These are phyloP conservation scores for Saccharomyces paradoxus DNA, from an alignment of 805 yeast genomes.

Conservation along the genomic window DNA sequence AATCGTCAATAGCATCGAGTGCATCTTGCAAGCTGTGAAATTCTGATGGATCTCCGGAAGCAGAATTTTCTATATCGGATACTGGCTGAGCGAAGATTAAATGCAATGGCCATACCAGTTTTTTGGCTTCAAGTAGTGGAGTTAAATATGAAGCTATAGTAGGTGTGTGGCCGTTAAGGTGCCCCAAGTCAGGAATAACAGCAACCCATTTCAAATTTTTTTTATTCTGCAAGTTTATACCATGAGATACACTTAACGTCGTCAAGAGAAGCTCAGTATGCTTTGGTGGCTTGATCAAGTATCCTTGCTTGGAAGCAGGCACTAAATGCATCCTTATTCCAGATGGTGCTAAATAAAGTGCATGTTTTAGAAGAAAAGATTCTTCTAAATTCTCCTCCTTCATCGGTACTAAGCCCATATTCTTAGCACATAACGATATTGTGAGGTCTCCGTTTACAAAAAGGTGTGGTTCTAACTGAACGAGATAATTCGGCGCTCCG, in stretches of 20 bases:
- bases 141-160: constrained; percentile 48
- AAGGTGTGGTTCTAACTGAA: constrained; percentile 42
- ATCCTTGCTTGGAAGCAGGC: constrained; percentile 26
- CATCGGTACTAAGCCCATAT: constrained; percentile 30
- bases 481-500: constrained; percentile 22
- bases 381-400: constrained; percentile 17
- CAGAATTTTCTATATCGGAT: constrained; percentile 4
- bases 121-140: constrained; percentile 45
- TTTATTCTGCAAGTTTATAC: constrained; percentile 20
- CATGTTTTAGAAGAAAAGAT: constrained; percentile 27
- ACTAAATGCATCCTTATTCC: constrained; percentile 44
- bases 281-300: constrained; percentile 36
- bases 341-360: constrained; percentile 46
- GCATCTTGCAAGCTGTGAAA: constrained; percentile 24
- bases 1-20: constrained; percentile 33
- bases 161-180: constrained; percentile 62
- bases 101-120: constrained; percentile 64
- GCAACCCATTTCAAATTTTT: constrained; percentile 49
- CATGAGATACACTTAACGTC: constrained; percentile 34
- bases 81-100: constrained; percentile 52
- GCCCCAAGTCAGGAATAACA: constrained; percentile 58
- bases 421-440: constrained; percentile 29
- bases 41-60: constrained; percentile 7
- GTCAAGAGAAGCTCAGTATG: constrained; percentile 33
- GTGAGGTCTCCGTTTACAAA: constrained; percentile 39